A percentile compares a stretch with the other conserved stretches of the same genome.
Evolutionary conservation across 148 eudicot species (phyloP).

Genomic region (Vaccinium vitisidaea): DNA sequence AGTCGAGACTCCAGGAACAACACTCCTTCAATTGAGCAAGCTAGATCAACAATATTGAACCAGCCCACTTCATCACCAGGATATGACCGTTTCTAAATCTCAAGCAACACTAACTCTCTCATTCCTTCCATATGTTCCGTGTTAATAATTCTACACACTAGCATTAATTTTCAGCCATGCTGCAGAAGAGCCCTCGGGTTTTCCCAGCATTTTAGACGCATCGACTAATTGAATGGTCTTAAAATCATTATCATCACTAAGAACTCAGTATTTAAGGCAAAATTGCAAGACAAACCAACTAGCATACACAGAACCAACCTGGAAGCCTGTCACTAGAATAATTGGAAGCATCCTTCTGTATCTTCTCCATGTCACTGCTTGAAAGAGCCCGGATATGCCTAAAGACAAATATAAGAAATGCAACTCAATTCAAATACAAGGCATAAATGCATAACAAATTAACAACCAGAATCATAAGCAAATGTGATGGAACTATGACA

Average conservation of each 20-base stretch:
- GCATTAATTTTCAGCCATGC: neutral
- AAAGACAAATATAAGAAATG: conserved; percentile 18
- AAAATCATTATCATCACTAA: neutral
- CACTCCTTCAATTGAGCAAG: neutral
- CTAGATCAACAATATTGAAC: neutral
- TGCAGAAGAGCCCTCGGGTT: neutral
- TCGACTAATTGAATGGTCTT: neutral
- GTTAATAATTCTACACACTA: neutral
- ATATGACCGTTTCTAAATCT: neutral
- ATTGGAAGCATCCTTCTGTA: conserved; percentile 49
- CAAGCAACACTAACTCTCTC: neutral
- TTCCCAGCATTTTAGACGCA: neutral
- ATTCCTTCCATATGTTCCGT: neutral
- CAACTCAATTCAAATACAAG: conserved; percentile 1
- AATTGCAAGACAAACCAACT: neutral
- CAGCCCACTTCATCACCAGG: neutral
- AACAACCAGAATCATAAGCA: neutral
- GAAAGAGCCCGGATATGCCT: conserved; percentile 87
- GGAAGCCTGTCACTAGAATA: conserved; percentile 53
- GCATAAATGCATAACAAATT: neutral
- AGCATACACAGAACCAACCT: conserved; percentile 37
- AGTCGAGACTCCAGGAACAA: neutral
- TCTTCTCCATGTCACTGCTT: conserved; percentile 71
- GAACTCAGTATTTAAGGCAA: neutral
- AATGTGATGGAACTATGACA: neutral